Base-by-base conservation (phyloP, 2,329 filamentous ascomycete genomes). In the Monosporascus cannonballus region DNA sequence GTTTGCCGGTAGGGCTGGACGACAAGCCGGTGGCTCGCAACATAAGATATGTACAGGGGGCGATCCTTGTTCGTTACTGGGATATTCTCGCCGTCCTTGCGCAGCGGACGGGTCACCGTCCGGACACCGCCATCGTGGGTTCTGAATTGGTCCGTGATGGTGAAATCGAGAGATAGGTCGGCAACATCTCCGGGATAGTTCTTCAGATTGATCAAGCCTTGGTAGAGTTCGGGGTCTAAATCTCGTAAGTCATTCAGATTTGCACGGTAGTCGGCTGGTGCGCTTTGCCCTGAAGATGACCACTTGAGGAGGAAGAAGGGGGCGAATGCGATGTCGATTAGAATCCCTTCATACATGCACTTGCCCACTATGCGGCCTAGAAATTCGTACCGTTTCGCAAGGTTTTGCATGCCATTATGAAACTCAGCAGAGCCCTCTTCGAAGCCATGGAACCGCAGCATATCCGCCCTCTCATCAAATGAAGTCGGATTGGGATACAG, bases 281-380 rank as follows among this genome's bases (percentile, higher is more conserved):
- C 65, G 17, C 66, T 67, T 84, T 73, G 74, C 17, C 87, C 86
- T 11, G 87, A 85, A 50, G 93, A 79, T 2, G 91, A 84, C 94
- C 94, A 99, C 68, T 97, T 96, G 54, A 96, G 81, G 6, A 99
- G 80, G 72, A 99, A 99, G 74, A 99, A 99, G 0, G 89, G 86
- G 1, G 93, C 92, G 74, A 99, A 99, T 49, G 84, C 84, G 54
- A 96, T 86, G 69, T 99, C 92, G 47, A 97, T 86, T 3, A 99
- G 78, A 45, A 99, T 97, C 1, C 92, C 92, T 72, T 99, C 94
- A 66, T 99, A 99, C 64, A 99, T 77, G 70, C 94, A 99, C 68
- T 99, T 99, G 11, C 94, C 94, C 25, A 99, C 86, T 27, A 99
- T 83, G 3, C 94, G 87, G 1, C 94, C 94, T 0, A 97, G 76